Percentiles rank a stretch among this genome's conserved stretches.
phyloP scores from a whole-genome alignment of 257 asterid species.

The Fraxinus excelsior region DNA sequence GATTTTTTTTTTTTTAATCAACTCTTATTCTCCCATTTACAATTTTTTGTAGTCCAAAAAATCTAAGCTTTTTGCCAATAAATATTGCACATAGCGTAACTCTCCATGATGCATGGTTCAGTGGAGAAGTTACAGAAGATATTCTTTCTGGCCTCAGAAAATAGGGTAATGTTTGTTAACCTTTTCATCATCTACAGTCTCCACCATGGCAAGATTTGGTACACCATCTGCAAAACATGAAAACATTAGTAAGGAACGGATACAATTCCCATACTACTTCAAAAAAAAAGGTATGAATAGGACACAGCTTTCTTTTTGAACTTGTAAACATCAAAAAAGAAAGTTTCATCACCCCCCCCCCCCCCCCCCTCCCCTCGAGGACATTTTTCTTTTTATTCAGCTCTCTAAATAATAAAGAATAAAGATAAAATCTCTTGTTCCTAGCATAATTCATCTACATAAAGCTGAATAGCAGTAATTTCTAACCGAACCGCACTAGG shows the following conservation, averaged over 20 bases:
- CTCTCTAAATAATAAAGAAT: background rate
- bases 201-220: conserved; percentile 91
- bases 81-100: conserved; percentile 2
- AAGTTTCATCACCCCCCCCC: too few relatives aligned
- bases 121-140: background rate
- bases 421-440: conserved; percentile 3
- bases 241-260: background rate
- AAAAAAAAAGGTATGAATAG: background rate
- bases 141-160: background rate
- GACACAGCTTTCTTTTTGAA: background rate
- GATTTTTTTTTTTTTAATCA: too few relatives aligned
- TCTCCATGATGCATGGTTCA: conserved; percentile 3
- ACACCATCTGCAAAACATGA: conserved; percentile 60
- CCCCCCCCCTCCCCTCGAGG: too few relatives aligned
- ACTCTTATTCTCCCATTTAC: too few relatives aligned
- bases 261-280: conserved; percentile 1
- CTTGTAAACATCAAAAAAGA: background rate
- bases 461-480: background rate
- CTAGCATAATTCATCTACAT: conserved; percentile 6
- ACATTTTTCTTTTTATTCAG: conserved; percentile 10
- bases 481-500: background rate
- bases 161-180: conserved; percentile 37
- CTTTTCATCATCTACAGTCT: conserved; percentile 95
- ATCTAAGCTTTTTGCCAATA: background rate
- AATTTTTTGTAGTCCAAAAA: background rate